Base-by-base conservation (phyloP, 148 eudicot species). In the Chenopodium album region DNA sequence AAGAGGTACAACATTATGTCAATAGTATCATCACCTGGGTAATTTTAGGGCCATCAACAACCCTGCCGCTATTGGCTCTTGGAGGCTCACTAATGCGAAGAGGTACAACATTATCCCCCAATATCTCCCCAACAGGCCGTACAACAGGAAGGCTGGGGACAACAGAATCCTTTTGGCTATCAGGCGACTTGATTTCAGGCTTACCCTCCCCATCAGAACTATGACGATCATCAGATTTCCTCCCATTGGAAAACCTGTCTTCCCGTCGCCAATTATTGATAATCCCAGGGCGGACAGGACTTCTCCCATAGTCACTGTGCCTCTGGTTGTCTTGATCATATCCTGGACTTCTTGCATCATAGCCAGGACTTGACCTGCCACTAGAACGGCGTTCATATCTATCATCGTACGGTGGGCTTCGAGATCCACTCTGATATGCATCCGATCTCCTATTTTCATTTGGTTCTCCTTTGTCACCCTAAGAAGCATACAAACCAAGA, bases 31-130 rank as follows among this genome's bases (percentile, higher is more conserved):
- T 90, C 68, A 96, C 99, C 95, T 90, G 93, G n/a, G 93, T 77
- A 14, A 63, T 81, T 17, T 77, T 63, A 44, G 86, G 78, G 26
- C 87, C 91, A 86, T 92, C 89, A 80, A 80, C 73, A 69, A 79
- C 84, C 82, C 87, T 92, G 79, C 84, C 83, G 84, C 89, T 87
- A 85, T 81, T 86, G 78, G 88, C 82, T 88, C 87, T 94, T 50
- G 99, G 98, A 88, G 99, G 99, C 87, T 94, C 98, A 83, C 92
- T 86, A 78, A 94, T 88, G 64, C 94, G 88, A 74, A 94, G 97
- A 54, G 95, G 93, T 63, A 87, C 77, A 73, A 90, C 91, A 86
- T 84, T 92, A 8, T 92, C 99, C 62, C 98, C 97, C 62, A 96
- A 80, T 76, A 96, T 94, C 63, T 96, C 99, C 87, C 91, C 90